These are phyloP conservation scores for Neurospora hispaniola DNA, from an alignment of 495 filamentous ascomycete genomes.

Conservation along the genomic window DNA sequence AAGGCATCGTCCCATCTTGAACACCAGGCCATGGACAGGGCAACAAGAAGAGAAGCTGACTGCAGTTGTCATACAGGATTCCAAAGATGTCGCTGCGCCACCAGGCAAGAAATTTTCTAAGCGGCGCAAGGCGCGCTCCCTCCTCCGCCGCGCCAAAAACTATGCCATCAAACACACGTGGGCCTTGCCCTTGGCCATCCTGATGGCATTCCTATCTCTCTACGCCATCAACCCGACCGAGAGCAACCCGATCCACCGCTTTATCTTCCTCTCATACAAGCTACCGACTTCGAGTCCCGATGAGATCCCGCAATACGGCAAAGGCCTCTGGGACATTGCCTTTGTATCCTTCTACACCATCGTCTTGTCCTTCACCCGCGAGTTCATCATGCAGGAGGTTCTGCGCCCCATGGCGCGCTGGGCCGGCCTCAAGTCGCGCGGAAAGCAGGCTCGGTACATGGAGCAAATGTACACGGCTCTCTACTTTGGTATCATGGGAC, in stretches of 20 bases:
- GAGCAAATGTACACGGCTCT: slow-evolving; percentile 97
- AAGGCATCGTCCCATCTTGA: slow-evolving; percentile 6
- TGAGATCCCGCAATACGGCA: slow-evolving; percentile 70
- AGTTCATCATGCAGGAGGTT: slow-evolving; percentile 92
- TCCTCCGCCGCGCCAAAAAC: slow-evolving; percentile 55
- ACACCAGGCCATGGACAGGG: slow-evolving; percentile 6
- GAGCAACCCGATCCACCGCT: slow-evolving; percentile 73
- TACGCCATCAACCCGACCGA: slow-evolving; percentile 72
- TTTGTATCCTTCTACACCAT: slow-evolving; percentile 88
- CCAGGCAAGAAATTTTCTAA: slow-evolving; percentile 38
- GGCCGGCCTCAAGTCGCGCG: slow-evolving; percentile 58
- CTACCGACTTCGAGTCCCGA: slow-evolving; percentile 44
- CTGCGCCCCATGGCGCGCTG: slow-evolving; percentile 67
- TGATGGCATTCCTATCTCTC: slow-evolving; percentile 50
- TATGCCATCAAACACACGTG: slow-evolving; percentile 65
- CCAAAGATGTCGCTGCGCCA: slow-evolving; percentile 3
- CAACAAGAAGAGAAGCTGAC: background rate
- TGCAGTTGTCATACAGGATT: slow-evolving; percentile 7
- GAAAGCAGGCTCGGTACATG: slow-evolving; percentile 89
- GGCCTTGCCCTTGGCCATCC: slow-evolving; percentile 66
- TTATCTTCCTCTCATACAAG: slow-evolving; percentile 89
- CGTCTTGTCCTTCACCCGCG: slow-evolving; percentile 83
- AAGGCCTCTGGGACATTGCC: slow-evolving; percentile 72
- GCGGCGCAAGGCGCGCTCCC: slow-evolving; percentile 47
- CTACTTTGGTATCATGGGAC: slow-evolving; percentile 81